These are phyloP conservation scores for Isoetes engelmannii DNA, from an alignment of 83 land plant genomes.

Conservation along the genomic window DNA sequence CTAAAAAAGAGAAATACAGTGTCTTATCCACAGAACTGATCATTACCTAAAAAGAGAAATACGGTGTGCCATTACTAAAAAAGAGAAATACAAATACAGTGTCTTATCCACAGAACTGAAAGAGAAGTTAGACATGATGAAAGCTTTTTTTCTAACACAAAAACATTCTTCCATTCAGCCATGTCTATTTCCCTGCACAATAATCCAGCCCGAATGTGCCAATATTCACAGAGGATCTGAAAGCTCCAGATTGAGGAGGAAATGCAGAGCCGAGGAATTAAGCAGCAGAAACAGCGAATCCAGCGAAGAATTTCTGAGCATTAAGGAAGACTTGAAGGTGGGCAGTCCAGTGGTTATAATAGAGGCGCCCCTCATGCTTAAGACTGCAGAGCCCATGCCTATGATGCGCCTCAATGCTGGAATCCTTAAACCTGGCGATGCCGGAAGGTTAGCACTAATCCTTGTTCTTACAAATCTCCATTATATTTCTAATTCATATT, in stretches of 20 bases:
- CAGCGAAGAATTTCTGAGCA: neutral
- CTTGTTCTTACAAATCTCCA: neutral
- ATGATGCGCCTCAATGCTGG: conserved; percentile 56
- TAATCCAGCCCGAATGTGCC: too few species aligned
- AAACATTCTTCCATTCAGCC: too few species aligned
- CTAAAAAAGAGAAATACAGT: too few species aligned
- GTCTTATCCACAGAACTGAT: too few species aligned
- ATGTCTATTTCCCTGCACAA: too few species aligned
- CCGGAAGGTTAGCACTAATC: conserved; percentile 48
- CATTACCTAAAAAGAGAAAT: too few species aligned
- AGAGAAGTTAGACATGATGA: too few species aligned
- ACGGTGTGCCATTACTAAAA: too few species aligned
- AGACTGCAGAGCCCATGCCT: conserved; percentile 76
- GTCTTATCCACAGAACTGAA: too few species aligned
- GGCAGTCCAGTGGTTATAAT: conserved; percentile 62
- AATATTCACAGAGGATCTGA: neutral
- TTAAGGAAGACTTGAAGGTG: conserved; percentile 20
- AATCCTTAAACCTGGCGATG: conserved; percentile 63
- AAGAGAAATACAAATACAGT: too few species aligned
- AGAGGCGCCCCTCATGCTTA: conserved; percentile 63
- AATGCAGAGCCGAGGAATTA: neutral
- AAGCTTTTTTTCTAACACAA: too few species aligned
- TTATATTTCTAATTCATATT: neutral
- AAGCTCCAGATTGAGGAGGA: neutral
- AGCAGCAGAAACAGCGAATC: neutral